Evolutionary conservation across 2,329 filamentous ascomycete species (phyloP).

Genomic region (Atkinsonella texensis): DNA sequence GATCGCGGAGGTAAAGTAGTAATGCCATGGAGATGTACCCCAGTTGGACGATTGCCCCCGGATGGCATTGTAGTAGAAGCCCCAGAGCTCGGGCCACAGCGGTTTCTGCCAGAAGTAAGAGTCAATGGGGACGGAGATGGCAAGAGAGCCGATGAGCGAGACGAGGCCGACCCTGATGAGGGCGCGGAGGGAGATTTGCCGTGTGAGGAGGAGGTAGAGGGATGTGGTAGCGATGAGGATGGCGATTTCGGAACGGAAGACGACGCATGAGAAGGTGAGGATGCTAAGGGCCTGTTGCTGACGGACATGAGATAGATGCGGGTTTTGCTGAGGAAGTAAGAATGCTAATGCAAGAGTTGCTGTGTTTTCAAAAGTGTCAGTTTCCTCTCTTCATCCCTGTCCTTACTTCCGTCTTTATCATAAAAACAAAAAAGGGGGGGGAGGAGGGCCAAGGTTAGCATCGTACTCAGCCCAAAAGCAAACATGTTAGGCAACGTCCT

Average conservation of each 20-base stretch:
- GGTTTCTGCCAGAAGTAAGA: slow-evolving; percentile 86
- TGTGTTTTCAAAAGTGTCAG: slow-evolving; percentile 16
- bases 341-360: slow-evolving; percentile 53
- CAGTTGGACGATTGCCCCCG: slow-evolving; percentile 73
- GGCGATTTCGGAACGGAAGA: slow-evolving; percentile 85
- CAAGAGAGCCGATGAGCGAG: slow-evolving; percentile 55
- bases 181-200: slow-evolving; percentile 37
- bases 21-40: slow-evolving; percentile 78
- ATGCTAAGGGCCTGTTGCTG: slow-evolving; percentile 58
- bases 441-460: too few species aligned
- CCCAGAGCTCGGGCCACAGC: slow-evolving; percentile 82
- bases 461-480: slow-evolving; percentile 71
- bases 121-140: slow-evolving; percentile 64
- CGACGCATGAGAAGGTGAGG: slow-evolving; percentile 65
- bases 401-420: too few species aligned
- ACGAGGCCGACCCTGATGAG: slow-evolving; percentile 55
- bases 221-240: slow-evolving; percentile 62
- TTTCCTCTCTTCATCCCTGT: neutral
- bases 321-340: slow-evolving; percentile 23
- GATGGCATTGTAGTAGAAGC: slow-evolving; percentile 85
- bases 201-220: slow-evolving; percentile 47
- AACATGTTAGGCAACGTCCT: slow-evolving; percentile 94
- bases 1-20: slow-evolving; percentile 72
- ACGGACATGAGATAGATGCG: slow-evolving; percentile 24
- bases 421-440: too few species aligned